Base-by-base conservation (phyloP, 192 early-diverging fungal species). In the Mortierella antarctica region DNA sequence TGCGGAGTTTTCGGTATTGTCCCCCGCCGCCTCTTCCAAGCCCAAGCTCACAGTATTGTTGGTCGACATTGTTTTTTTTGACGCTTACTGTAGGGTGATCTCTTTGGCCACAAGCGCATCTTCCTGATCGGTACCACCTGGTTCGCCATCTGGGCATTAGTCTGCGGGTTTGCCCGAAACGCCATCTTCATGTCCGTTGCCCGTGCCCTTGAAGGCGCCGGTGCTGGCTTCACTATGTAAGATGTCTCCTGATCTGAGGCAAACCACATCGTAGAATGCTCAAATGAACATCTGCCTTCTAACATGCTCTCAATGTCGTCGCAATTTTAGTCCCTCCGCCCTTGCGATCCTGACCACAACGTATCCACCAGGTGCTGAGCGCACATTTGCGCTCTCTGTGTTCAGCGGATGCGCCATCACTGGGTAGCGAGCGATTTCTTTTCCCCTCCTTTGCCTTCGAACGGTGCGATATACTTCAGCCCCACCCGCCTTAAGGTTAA, bases 221-320 rank as follows among this genome's bases (percentile, higher is more conserved):
- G 63, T 2, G 70, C 77, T 18, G 77, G 65, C 7, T 68, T 70
- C 63, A 81, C 77, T 9, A 64, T 81, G 65, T 71, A 70, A 47
- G 64, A 54, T 51, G 39, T 57, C 11, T 11, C 11, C 7, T 8
- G 7, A 8, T 21, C 23, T 21, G n/a, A 1, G 3, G 50, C 50
- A 55, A 21, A 20, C 23, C n/a, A 20, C 3, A 50, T 54, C 48
- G 46, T 17, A 41, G 6, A 21, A 12, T 13, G 42, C 57, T 41
- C 23, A 13, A 42, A 59, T 6, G 21, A 31, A 31, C 42, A 20
- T 13, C 9, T 57, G 39, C 12, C 39, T 41, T 13, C 13, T 40
- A 41, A 42, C 42, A 41, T 42, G 7, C 39, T 59, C 42, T 59
- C 31, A 12, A 13, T 13, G 6, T 31, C 39, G 6, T 53, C 31